Evolutionary conservation across 306 rosid genomes (phyloP).

Genomic region (Heteromeles arbutifolia): DNA sequence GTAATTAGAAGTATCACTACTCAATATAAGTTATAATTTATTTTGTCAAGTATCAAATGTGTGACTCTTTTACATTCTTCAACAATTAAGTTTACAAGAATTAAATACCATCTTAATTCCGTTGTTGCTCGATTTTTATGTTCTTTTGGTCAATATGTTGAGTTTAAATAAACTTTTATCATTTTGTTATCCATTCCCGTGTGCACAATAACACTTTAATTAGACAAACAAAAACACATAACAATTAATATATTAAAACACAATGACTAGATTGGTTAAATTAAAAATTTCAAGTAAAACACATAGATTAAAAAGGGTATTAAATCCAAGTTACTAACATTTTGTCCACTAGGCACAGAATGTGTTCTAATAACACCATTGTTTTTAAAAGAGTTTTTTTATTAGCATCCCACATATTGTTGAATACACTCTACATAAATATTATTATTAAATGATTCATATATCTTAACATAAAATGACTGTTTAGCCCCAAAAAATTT

Average conservation of each 20-base stretch:
- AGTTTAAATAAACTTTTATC: neutral
- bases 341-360: neutral
- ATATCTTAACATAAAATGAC: too few species aligned
- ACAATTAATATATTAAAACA: too few species aligned
- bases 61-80: neutral
- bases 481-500: too few species aligned
- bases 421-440: too few species aligned
- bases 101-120: neutral
- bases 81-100: too few species aligned
- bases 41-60: neutral
- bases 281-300: neutral
- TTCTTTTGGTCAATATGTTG: too few species aligned
- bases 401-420: too few species aligned
- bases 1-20: neutral
- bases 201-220: neutral
- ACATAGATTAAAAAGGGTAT: too few species aligned
- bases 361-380: neutral
- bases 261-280: too few species aligned
- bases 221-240: neutral
- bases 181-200: neutral
- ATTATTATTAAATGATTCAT: too few species aligned
- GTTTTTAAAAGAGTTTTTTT: too few species aligned
- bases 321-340: neutral
- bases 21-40: too few species aligned
- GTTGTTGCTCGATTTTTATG: neutral